Conservation (phyloP, 257 asterid species). For the Verbascum thapsus region DNA sequence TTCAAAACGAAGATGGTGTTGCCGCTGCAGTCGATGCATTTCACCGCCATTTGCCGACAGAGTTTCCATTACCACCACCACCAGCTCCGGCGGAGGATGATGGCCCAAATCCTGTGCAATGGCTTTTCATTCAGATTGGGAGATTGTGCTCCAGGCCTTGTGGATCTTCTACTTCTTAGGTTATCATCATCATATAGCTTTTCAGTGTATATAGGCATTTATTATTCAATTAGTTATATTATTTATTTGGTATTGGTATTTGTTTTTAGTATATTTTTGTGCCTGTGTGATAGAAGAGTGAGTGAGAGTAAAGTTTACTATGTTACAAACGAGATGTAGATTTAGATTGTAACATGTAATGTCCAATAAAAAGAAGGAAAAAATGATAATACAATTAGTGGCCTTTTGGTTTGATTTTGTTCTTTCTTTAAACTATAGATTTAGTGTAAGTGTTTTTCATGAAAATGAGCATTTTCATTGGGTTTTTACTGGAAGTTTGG, state of each 20-base stretch:
- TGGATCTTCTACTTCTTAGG: conserved; percentile 44
- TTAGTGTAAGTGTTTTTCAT: too few relatives aligned
- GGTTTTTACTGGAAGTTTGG: too few relatives aligned
- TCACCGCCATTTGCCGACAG: conserved; percentile 80
- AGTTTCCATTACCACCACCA: conserved; percentile 57
- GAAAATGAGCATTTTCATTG: too few relatives aligned
- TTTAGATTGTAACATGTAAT: conserved; percentile 13
- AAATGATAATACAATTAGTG: neutral
- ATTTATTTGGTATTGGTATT: conserved; percentile 24
- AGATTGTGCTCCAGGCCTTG: conserved; percentile 69
- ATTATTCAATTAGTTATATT: conserved; percentile 35
- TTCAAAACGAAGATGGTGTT: conserved; percentile 86
- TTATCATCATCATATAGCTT: neutral
- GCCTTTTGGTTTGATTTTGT: neutral
- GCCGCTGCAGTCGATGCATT: conserved; percentile 91
- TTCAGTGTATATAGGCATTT: conserved; percentile 33
- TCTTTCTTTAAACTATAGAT: neutral
- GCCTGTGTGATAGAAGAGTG: conserved; percentile 17
- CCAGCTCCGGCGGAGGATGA: conserved; percentile 45
- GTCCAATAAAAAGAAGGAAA: neutral
- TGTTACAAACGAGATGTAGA: neutral
- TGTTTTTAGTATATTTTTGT: conserved; percentile 16
- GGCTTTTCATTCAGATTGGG: conserved; percentile 83
- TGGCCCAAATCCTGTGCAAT: conserved; percentile 64
- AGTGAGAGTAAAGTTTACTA: conserved; percentile 1